phyloP scores from a whole-genome alignment of 495 filamentous ascomycete species.

The Penicillium waksmanii region DNA sequence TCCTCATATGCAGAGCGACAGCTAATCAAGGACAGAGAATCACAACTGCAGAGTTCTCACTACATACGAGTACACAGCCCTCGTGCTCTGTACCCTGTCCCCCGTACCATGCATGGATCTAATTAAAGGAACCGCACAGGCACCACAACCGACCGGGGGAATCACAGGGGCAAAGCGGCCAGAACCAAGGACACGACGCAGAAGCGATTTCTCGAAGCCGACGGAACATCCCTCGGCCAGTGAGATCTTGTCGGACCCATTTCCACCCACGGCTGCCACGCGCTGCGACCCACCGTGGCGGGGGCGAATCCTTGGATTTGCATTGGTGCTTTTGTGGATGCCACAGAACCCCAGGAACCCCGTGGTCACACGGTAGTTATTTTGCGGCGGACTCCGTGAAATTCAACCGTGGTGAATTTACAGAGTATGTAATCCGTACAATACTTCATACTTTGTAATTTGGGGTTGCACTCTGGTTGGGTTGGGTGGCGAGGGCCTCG shows the following conservation, averaged over 20 bases:
- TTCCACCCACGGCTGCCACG: slow-evolving; percentile 2
- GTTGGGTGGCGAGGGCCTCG: neutral
- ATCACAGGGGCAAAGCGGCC: neutral
- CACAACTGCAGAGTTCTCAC: neutral
- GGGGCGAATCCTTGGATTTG: neutral
- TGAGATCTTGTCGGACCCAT: neutral
- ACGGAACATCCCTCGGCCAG: neutral
- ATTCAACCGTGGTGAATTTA: no score
- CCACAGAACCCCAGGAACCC: neutral
- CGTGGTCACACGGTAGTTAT: no score
- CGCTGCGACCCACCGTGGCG: slow-evolving; percentile 1
- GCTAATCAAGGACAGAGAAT: no score
- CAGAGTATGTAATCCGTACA: no score
- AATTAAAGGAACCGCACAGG: neutral
- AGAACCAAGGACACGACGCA: neutral
- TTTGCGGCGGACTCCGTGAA: no score
- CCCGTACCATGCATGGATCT: neutral
- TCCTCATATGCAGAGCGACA: no score
- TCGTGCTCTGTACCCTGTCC: neutral
- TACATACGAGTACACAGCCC: neutral
- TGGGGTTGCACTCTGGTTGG: no score
- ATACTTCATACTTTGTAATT: no score
- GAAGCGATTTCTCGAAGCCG: neutral
- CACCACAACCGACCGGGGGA: neutral
- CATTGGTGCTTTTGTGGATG: neutral